A percentile compares a stretch with the other conserved stretches of the same genome.
Conservation (phyloP, 441 rosid species). For the Aleurites moluccanus region DNA sequence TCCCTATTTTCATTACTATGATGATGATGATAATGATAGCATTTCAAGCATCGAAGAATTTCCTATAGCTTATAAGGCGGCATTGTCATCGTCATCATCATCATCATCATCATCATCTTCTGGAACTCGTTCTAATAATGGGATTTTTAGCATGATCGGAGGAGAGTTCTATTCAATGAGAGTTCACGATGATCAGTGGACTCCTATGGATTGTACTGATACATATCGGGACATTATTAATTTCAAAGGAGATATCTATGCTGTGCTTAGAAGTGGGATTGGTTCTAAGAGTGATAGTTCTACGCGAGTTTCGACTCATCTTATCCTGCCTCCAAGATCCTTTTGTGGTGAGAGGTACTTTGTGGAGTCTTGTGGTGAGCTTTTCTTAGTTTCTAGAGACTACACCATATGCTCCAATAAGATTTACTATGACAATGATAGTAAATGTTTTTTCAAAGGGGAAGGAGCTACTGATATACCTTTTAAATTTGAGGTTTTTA, state of each 20-base stretch:
- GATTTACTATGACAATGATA: background rate
- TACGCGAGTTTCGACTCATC: background rate
- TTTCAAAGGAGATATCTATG: background rate
- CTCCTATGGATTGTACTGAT: background rate
- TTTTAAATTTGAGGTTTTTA: background rate
- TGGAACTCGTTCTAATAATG: background rate
- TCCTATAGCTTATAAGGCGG: background rate
- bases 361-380: background rate
- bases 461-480: background rate
- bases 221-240: background rate
- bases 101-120: background rate
- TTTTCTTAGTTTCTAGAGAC: conserved; percentile 1
- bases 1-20: too few relatives aligned
- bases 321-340: background rate
- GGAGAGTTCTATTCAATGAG: background rate
- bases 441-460: background rate
- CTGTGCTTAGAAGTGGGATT: background rate
- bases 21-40: background rate
- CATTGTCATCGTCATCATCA: background rate
- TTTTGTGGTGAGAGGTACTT: background rate
- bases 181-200: background rate
- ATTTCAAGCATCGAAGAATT: background rate
- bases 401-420: background rate
- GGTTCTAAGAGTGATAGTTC: background rate
- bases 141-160: background rate